These are phyloP conservation scores for Carnegiea gigantea DNA, from an alignment of 179 eudicot species.

Conservation along the genomic window DNA sequence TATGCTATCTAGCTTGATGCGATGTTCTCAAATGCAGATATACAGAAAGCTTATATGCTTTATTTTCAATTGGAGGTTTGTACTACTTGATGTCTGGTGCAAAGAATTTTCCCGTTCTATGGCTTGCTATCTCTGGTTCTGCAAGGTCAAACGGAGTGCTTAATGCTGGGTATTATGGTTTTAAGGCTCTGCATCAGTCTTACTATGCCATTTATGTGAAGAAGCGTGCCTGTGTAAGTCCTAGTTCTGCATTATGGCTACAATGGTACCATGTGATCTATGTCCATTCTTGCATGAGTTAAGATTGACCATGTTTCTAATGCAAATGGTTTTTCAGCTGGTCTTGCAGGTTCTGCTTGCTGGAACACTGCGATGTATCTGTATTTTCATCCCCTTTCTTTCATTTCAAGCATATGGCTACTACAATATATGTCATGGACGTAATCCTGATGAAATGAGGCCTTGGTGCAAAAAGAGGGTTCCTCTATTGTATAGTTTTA, in stretches of 20 bases:
- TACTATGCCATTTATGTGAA: conserved; percentile 52
- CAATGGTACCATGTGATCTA: not conserved
- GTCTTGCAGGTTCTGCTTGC: conserved; percentile 52
- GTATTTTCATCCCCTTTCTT: conserved; percentile 64
- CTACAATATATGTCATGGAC: conserved; percentile 63
- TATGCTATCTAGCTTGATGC: conserved; percentile 4
- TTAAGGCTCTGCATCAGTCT: conserved; percentile 62
- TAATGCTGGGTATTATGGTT: conserved; percentile 84
- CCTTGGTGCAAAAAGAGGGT: conserved; percentile 88
- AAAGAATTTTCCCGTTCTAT: conserved; percentile 44
- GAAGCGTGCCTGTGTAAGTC: conserved; percentile 53
- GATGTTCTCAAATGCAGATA: conserved; percentile 55
- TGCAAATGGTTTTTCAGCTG: conserved; percentile 41
- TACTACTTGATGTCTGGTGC: conserved; percentile 59
- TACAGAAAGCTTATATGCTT: conserved; percentile 83
- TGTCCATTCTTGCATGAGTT: conserved; percentile 11
- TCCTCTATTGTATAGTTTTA: conserved; percentile 79
- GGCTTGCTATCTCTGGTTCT: conserved; percentile 74
- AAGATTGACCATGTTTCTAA: not conserved
- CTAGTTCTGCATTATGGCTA: not conserved
- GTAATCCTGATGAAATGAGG: conserved; percentile 51
- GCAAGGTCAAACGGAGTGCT: conserved; percentile 91
- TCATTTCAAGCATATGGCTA: conserved; percentile 91
- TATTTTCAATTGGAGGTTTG: conserved; percentile 77
- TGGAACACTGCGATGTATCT: conserved; percentile 58